phyloP scores from a whole-genome alignment of 495 filamentous ascomycete species.

The Cetradonia linearis region DNA sequence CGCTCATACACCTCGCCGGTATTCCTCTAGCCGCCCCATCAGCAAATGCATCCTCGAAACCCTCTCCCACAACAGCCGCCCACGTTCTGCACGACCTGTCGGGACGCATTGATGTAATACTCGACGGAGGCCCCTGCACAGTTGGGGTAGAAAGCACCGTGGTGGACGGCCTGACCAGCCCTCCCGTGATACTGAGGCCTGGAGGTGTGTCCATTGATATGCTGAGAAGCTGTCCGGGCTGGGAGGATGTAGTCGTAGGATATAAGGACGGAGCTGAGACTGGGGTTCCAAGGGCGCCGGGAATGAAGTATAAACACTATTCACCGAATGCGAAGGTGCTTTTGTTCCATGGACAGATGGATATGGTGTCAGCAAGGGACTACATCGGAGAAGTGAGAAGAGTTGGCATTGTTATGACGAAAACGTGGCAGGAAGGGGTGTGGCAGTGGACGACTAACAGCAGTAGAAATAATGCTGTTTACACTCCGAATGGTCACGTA shows the following conservation, averaged over 20 bases:
- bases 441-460: background rate
- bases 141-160: constrained; percentile 97
- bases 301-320: constrained; percentile 99
- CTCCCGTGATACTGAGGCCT: constrained; percentile 74
- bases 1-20: constrained; percentile 66
- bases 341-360: constrained; percentile 50
- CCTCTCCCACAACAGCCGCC: constrained; percentile 76
- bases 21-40: constrained; percentile 86
- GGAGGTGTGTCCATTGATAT: constrained; percentile 87
- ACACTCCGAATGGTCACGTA: background rate
- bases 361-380: constrained; percentile 17
- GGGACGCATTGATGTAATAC: constrained; percentile 74
- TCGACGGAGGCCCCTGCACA: constrained; percentile 76
- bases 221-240: constrained; percentile 61
- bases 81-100: constrained; percentile 82
- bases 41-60: constrained; percentile 87
- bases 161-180: constrained; percentile 73
- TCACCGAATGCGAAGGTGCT: constrained; percentile 82
- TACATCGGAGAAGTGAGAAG: constrained; percentile 15
- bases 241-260: constrained; percentile 63
- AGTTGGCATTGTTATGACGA: constrained; percentile 29
- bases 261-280: constrained; percentile 56
- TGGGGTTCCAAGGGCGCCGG: constrained; percentile 67
- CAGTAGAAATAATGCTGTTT: background rate
- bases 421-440: constrained; percentile 28